Evolutionary conservation across 495 filamentous ascomycete genomes (phyloP), one percentile per base, ranked within the genome.

Genomic region (Stereocaulon alpinum): DNA sequence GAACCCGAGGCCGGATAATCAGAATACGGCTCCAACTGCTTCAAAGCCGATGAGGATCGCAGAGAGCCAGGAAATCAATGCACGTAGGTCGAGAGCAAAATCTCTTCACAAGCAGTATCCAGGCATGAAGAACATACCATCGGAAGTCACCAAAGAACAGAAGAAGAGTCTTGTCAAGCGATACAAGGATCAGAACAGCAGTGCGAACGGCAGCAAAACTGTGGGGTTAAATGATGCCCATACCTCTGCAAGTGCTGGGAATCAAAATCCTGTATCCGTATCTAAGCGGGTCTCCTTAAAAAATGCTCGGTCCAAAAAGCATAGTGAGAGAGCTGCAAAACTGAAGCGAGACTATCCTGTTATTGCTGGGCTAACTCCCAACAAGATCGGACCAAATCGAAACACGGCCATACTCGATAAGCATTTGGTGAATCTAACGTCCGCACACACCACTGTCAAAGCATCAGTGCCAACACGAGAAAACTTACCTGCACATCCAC

Each of bases 91-190:
- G 11, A 52, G 58, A 60, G 58, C 58, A 6, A 20, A 1, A 34
- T 18, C 14, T 3, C 40, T 60, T 24, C 37, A 40, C 27, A 22
- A 20, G 12, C 1, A n/a, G 17, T 60, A 30, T 34, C 58, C 58
- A 37, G 37, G 40, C 9, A 60, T 60, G 58, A 29, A 44, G 22
- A 51, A 45, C 30, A 60, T 60, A 18, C 58, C 58, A 17, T 3
- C 41, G 0, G 41, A 41, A 17, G 4, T 60, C 24, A 53, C 15
- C n/a, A 29, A 40, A 45, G 0, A n/a, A 6, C 49, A 37, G 49
- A 60, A 10, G 18, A 54, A 14, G 41, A 53, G 9, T 24, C 49
- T 60, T 4, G 24, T 60, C 10, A 10, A 52, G 2, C n/a, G 4
- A 9, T 43, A 60, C 29, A 32, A 24, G 12, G 32, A 42, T 44